Base-by-base conservation (phyloP, 345 rosid species). In the Anacardium occidentale region DNA sequence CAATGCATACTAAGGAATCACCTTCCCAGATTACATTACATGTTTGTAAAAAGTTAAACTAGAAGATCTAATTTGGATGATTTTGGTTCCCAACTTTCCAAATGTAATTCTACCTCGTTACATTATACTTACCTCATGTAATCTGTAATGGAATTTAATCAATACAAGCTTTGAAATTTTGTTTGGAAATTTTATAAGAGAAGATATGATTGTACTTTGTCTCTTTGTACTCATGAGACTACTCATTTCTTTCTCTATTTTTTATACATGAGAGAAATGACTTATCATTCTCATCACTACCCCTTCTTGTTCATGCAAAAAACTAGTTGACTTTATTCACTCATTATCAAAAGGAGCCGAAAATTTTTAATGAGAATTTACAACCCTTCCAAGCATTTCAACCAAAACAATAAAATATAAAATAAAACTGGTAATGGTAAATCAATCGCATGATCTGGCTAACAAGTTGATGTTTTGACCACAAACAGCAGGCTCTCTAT, bases 1-100 rank as follows among this genome's bases (percentile, higher is more conserved):
- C 68, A 7, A 0, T 54, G 74, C 59, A 71, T 82, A 80, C 85
- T 70, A 69, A 26, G 60, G 42, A 64, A 80, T 66, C 79, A 74
- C 44, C 81, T 69, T 65, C 66, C 20, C n/a, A 65, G 83, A 83
- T 83, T 29, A 29, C 32, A 29, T 29, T 68, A 52, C 81, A 81
- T 85, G 89, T 81, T 79, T 12, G 68, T 77, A 40, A 79, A 85
- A 81, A 83, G 86, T 81, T 45, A 56, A 65, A 72, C 85, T 79
- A 65, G 74, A 66, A 79, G 56, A 85, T 85, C 86, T 75, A 53
- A 69, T 42, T 58, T 21, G 74, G 69, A 82, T 82, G 71, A 80
- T 86, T 77, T 62, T 78, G 85, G 76, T 73, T 80, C 84, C 90
- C 78, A 78, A 72, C 69, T 32, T 48, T 58, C 58, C 65, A 29